Percentiles rank a stretch among this genome's conserved stretches.
These are phyloP conservation scores for Prunus yedoensis DNA, from an alignment of 331 rosid genomes.

Conservation along the genomic window DNA sequence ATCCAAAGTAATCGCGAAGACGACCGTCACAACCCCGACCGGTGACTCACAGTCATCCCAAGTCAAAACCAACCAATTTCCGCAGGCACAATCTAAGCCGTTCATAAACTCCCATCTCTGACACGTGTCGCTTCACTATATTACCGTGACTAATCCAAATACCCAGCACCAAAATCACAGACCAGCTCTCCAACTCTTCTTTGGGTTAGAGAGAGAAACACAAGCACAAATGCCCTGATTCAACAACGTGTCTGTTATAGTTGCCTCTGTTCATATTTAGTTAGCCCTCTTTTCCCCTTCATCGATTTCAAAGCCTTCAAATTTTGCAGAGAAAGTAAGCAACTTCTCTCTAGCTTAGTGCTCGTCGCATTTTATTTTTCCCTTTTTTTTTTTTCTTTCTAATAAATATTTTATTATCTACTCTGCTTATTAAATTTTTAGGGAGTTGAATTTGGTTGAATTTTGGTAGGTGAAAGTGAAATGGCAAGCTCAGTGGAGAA, in stretches of 20 bases:
- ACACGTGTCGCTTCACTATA: conserved; percentile 40
- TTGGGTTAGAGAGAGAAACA: conserved; percentile 8
- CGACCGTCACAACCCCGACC: neutral
- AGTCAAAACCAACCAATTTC: neutral
- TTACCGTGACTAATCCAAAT: conserved; percentile 43
- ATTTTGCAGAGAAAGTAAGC: conserved; percentile 3
- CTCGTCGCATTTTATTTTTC: neutral
- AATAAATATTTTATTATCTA: neutral
- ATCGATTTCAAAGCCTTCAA: neutral
- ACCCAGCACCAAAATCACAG: conserved; percentile 26
- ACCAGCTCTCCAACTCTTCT: conserved; percentile 17
- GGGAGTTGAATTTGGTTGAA: conserved; percentile 9
- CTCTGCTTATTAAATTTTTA: neutral
- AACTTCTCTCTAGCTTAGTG: conserved; percentile 1
- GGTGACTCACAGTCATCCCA: conserved; percentile 9
- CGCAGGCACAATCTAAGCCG: conserved; percentile 4
- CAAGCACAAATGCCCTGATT: conserved; percentile 27
- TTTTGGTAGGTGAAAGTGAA: conserved; percentile 46
- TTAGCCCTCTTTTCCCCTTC: conserved; percentile 24
- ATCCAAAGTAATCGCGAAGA: conserved; percentile 4
- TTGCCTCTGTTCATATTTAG: conserved; percentile 4
- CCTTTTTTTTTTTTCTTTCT: neutral
- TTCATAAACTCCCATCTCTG: neutral
- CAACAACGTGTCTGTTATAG: conserved; percentile 42
- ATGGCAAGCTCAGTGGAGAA: conserved; percentile 83